These are phyloP conservation scores for Penicillium sp. DNA, from an alignment of 2,329 filamentous ascomycete genomes.

Conservation along the genomic window DNA sequence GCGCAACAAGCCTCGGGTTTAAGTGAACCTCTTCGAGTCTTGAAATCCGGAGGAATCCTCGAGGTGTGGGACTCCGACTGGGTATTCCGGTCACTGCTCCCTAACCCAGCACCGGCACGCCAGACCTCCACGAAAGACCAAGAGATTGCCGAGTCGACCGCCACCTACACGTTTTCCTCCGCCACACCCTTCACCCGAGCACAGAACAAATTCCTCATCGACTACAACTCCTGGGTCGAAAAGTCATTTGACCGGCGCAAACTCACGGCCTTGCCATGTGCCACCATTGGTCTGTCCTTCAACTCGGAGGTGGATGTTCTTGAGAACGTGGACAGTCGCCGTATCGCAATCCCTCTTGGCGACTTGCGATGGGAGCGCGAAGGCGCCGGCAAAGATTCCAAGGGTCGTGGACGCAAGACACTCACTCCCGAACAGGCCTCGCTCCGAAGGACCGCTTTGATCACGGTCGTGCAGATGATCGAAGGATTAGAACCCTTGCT, in stretches of 20 bases:
- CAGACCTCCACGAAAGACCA: constrained; percentile 57
- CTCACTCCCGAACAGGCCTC: constrained; percentile 66
- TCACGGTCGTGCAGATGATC: constrained; percentile 76
- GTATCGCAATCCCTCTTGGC: constrained; percentile 79
- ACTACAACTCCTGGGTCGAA: constrained; percentile 78
- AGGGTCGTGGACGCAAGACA: constrained; percentile 40
- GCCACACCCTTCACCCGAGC: constrained; percentile 77
- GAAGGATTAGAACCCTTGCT: constrained; percentile 79
- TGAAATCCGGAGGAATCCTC: constrained; percentile 70
- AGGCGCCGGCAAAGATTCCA: constrained; percentile 35
- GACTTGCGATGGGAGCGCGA: constrained; percentile 85
- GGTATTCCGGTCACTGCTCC: constrained; percentile 73
- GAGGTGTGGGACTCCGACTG: constrained; percentile 91
- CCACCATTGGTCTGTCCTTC: constrained; percentile 67
- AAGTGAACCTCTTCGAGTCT: constrained; percentile 70
- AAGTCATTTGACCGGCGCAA: constrained; percentile 68
- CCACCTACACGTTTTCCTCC: constrained; percentile 74
- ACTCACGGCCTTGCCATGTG: constrained; percentile 70
- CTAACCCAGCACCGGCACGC: constrained; percentile 62
- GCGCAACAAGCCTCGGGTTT: constrained; percentile 52
- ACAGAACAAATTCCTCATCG: constrained; percentile 73
- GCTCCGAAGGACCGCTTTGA: constrained; percentile 70
- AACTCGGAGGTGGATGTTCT: constrained; percentile 73
- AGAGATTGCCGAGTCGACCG: constrained; percentile 61
- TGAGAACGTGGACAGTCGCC: constrained; percentile 63